phyloP scores from a whole-genome alignment of 768 basidiomycete genomes.

The Porphyrellus cyaneotinctus region DNA sequence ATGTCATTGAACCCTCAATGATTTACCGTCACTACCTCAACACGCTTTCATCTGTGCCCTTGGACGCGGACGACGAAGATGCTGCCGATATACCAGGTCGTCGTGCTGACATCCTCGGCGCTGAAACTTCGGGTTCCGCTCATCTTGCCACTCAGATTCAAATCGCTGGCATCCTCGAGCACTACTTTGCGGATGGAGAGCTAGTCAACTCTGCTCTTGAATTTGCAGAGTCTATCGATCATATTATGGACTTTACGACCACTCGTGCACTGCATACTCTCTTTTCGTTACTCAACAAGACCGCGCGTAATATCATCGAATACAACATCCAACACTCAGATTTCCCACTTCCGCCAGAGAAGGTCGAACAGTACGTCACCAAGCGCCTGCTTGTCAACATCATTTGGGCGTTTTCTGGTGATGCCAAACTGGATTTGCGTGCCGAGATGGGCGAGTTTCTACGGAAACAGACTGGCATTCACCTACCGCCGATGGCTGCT shows the following conservation, averaged over 20 bases:
- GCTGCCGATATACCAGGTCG: constrained; percentile 56
- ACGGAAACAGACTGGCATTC: constrained; percentile 80
- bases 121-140: constrained; percentile 51
- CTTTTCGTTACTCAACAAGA: constrained; percentile 97
- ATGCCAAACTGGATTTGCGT: constrained; percentile 86
- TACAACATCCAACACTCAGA: constrained; percentile 94
- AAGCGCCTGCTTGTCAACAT: constrained; percentile 88
- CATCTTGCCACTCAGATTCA: constrained; percentile 74
- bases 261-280: constrained; percentile 92
- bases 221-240: constrained; percentile 82
- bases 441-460: constrained; percentile 88
- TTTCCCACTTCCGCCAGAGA: constrained; percentile 83
- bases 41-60: constrained; percentile 64
- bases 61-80: constrained; percentile 92
- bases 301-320: constrained; percentile 86
- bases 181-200: constrained; percentile 78
- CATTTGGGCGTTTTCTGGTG: constrained; percentile 98
- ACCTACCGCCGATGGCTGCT: constrained; percentile 70
- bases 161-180: constrained; percentile 69
- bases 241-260: constrained; percentile 97
- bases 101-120: constrained; percentile 41
- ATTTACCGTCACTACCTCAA: constrained; percentile 86
- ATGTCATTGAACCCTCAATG: constrained; percentile 89
- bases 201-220: constrained; percentile 75
- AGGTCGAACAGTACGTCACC: constrained; percentile 85